A percentile compares a stretch with the other conserved stretches of the same genome.
These are phyloP conservation scores for Raphanus raphanistrum DNA, from an alignment of 345 rosid species.

Conservation along the genomic window DNA sequence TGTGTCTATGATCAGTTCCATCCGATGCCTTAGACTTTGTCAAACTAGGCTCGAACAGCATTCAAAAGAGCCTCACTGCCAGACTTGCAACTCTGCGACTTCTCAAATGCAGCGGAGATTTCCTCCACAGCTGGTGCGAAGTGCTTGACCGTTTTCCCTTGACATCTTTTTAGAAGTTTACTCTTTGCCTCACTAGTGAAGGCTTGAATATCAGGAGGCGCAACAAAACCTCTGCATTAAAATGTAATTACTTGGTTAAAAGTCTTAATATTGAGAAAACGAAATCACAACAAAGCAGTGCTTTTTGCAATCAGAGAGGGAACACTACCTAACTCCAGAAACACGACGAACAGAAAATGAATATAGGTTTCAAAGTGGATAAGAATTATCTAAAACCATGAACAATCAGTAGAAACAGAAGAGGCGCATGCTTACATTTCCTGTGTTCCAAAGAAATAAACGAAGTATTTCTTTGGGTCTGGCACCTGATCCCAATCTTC, in stretches of 20 bases:
- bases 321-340: conserved; percentile 5
- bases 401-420: conserved; percentile 18
- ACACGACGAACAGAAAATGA: background rate
- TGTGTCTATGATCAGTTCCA: conserved; percentile 40
- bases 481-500: conserved; percentile 74
- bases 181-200: conserved; percentile 78
- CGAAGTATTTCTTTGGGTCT: conserved; percentile 84
- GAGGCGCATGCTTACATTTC: conserved; percentile 69
- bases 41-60: conserved; percentile 49
- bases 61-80: conserved; percentile 49
- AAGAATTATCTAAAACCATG: background rate
- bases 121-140: conserved; percentile 87
- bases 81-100: conserved; percentile 53
- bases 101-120: conserved; percentile 75
- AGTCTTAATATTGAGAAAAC: background rate
- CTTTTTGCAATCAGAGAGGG: background rate
- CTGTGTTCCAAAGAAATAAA: conserved; percentile 79
- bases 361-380: background rate
- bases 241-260: conserved; percentile 30
- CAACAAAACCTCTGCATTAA: conserved; percentile 75
- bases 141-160: conserved; percentile 66
- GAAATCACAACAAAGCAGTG: conserved; percentile 4
- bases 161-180: conserved; percentile 60
- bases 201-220: conserved; percentile 74
- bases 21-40: conserved; percentile 45